Conservation (phyloP, 1,139 yeast species). For the Protomyces gravidus region DNA sequence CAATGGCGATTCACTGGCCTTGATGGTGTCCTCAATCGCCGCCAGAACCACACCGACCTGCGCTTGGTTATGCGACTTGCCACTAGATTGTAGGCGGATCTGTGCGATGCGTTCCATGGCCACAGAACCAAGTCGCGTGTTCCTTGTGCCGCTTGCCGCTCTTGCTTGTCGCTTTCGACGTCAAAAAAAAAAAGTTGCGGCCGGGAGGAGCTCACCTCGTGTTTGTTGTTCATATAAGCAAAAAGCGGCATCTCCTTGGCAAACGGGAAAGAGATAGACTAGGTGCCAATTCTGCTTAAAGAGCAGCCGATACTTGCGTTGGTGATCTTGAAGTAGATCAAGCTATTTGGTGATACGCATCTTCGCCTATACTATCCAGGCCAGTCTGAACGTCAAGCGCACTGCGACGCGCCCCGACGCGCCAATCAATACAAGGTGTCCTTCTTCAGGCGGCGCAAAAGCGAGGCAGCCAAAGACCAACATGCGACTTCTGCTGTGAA, state of each 20-base stretch:
- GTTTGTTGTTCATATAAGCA: too few species aligned
- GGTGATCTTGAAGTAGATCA: too few species aligned
- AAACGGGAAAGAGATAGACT: too few species aligned
- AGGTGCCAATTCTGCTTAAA: too few species aligned
- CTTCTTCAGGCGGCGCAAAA: background rate
- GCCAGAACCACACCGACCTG: slow-evolving; percentile 62
- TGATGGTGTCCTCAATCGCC: slow-evolving; percentile 85
- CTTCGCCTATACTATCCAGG: too few species aligned
- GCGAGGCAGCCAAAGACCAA: background rate
- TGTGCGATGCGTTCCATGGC: slow-evolving; percentile 28
- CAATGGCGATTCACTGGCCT: slow-evolving; percentile 58
- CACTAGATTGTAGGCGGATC: slow-evolving; percentile 29
- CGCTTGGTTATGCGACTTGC: slow-evolving; percentile 31
- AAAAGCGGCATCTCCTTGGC: too few species aligned
- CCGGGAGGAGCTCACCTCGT: background rate
- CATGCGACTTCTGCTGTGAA: background rate
- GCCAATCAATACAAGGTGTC: background rate
- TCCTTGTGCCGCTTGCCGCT: background rate
- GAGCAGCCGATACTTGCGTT: too few species aligned
- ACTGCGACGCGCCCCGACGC: background rate
- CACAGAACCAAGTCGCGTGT: too few species aligned
- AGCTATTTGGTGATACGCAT: too few species aligned
- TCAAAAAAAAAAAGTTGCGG: background rate
- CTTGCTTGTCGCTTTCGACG: background rate
- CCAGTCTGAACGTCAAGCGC: too few species aligned